Evolutionary conservation across 2,329 filamentous ascomycete species (phyloP).

Genomic region (Mycosphaerella sp.): DNA sequence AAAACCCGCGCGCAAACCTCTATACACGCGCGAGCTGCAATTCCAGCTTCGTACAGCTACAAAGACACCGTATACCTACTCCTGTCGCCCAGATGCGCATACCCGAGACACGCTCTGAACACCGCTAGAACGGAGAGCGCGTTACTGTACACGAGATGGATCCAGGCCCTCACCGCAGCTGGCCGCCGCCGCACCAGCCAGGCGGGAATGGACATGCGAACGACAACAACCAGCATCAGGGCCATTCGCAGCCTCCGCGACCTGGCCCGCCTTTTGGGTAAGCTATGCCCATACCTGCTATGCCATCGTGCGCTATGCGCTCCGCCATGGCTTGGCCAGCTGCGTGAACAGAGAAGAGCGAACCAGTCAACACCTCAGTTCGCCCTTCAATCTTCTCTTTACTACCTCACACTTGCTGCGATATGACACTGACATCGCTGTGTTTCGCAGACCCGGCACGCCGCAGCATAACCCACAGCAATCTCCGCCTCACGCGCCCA

Average conservation of each 20-base stretch:
- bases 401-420: not conserved
- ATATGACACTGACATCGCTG: not conserved
- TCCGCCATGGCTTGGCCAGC: no score
- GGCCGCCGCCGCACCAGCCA: constrained; percentile 24
- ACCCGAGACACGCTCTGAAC: not conserved
- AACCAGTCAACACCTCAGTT: not conserved
- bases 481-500: constrained; percentile 29
- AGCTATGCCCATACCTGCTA: constrained; percentile 11
- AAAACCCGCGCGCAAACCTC: not conserved
- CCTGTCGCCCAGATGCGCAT: not conserved
- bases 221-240: constrained; percentile 21
- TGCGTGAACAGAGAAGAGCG: not conserved
- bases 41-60: not conserved
- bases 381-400: not conserved
- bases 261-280: constrained; percentile 28
- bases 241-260: constrained; percentile 26
- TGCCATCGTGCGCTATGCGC: not conserved
- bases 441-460: constrained; percentile 18
- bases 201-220: constrained; percentile 24
- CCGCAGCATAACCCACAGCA: constrained; percentile 31
- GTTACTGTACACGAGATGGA: not conserved
- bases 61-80: not conserved
- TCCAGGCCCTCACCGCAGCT: constrained; percentile 13
- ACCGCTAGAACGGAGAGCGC: not conserved
- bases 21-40: not conserved